A percentile compares a stretch with the other conserved stretches of the same genome.
phyloP scores from a whole-genome alignment of 805 yeast genomes.

The Candida dajiaensis region DNA sequence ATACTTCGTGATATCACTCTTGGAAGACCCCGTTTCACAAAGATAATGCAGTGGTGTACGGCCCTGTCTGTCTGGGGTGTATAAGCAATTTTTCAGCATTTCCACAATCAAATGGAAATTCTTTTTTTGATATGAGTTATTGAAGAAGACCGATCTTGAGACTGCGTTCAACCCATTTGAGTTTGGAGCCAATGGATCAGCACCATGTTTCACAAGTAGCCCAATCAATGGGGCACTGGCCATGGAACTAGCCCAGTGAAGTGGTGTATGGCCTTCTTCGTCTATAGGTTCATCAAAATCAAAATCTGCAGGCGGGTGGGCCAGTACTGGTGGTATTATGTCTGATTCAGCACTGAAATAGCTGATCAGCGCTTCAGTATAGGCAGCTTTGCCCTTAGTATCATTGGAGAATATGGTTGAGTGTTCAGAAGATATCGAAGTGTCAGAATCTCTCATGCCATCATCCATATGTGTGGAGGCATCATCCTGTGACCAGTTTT shows the following conservation, averaged over 20 bases:
- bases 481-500: conserved; percentile 29
- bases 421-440: conserved; percentile 37
- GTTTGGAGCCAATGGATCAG: conserved; percentile 50
- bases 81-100: conserved; percentile 57
- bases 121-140: conserved; percentile 60
- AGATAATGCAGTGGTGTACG: conserved; percentile 71
- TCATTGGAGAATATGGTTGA: conserved; percentile 8
- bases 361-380: conserved; percentile 37
- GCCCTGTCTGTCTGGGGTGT: conserved; percentile 66
- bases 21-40: conserved; percentile 43
- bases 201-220: conserved; percentile 50
- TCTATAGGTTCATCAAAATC: conserved; percentile 66
- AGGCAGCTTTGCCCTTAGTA: conserved; percentile 27
- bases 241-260: conserved; percentile 85
- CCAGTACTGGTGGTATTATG: conserved; percentile 28
- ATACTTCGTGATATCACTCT: conserved; percentile 45
- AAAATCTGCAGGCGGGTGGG: conserved; percentile 57
- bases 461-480: conserved; percentile 25
- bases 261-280: conserved; percentile 73
- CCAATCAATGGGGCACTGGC: conserved; percentile 59
- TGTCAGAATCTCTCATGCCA: conserved; percentile 31
- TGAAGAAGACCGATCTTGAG: conserved; percentile 63
- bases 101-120: conserved; percentile 55
- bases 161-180: conserved; percentile 62
- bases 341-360: conserved; percentile 39